Base-by-base conservation (phyloP, 495 filamentous ascomycete species). In the Glarea lozoyensis region DNA sequence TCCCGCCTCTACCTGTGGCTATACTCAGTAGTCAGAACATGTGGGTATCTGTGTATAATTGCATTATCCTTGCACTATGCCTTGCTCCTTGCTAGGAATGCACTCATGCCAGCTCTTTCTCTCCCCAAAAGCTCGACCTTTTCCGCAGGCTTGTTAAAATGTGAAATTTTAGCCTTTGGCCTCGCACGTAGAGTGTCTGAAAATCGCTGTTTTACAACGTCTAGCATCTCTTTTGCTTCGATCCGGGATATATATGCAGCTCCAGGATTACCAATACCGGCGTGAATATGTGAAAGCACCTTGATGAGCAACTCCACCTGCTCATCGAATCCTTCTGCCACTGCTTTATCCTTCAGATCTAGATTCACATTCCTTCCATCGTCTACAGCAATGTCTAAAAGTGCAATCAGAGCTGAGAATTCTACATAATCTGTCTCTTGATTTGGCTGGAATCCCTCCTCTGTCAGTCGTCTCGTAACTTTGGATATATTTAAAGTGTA, bases 351-450 rank as follows among this genome's bases (percentile, higher is more conserved):
- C 10, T 42, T 25, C 19, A 68, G 53, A 2, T 54, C 47, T 4
- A 40, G 32, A 48, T 43, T 58, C 11, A 58, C 37, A 21, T 59
- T 58, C 13, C 50, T 43, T 11, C 79, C 82, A 27, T 77, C 73
- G 52, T 84, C 86, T 20, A 95, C 69, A 19, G 73, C 81, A 16
- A 87, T 73, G 54, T 87, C 78, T 4, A 96, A 68, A 39, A 93
- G 69, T 11, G 67, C 63, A 2, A 80, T 65, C 12, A 79, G 65
- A 1, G 84, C 76, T 0, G 67, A 62, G 2, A 97, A 71, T 31
- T 73, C 63, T 10, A 65, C 64, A 60, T 81, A 94, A 53, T 94
- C 75, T 11, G 81, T 87, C 21, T 72, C 55, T 11, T 48, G 55
- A 6, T 51, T 73, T 34, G 75, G 55, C 13, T 68, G 49, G 44